Conservation (phyloP, 176 grass and related monocot species). For the Alopecurus myosuroides region DNA sequence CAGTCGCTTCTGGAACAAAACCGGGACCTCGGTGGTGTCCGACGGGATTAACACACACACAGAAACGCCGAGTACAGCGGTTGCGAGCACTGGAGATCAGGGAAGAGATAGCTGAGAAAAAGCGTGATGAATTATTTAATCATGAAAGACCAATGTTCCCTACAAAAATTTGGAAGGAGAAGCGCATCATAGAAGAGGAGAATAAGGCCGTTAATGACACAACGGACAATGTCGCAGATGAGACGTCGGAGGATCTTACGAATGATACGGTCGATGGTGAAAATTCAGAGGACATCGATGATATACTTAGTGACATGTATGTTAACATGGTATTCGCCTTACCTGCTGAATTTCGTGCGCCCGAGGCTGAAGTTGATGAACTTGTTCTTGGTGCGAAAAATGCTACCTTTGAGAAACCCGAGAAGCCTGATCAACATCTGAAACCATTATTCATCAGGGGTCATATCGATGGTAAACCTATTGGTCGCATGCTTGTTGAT, state of each 20-base stretch:
- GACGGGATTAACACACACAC: no score
- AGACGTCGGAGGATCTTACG: not conserved
- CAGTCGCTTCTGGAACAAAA: not conserved
- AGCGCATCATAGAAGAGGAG: not conserved
- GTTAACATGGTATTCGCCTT: not conserved
- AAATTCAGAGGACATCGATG: not conserved
- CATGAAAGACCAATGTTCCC: not conserved
- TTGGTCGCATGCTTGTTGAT: constrained; percentile 6
- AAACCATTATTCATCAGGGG: not conserved
- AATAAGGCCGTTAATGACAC: not conserved
- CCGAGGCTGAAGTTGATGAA: not conserved
- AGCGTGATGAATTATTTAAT: not conserved
- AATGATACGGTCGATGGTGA: not conserved
- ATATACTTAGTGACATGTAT: not conserved
- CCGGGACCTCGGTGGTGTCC: no score
- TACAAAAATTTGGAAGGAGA: not conserved
- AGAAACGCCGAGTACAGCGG: not conserved
- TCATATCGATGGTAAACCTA: not conserved
- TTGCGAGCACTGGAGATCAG: not conserved
- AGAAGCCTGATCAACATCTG: not conserved
- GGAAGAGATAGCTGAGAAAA: not conserved
- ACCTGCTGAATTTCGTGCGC: not conserved
- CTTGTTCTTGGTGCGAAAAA: not conserved
- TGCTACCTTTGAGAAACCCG: no score
- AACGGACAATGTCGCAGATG: not conserved